A percentile compares a stretch with the other conserved stretches of the same genome.
Evolutionary conservation across 2,329 filamentous ascomycete genomes (phyloP).

Genomic region (Fusarium guadeloupense): DNA sequence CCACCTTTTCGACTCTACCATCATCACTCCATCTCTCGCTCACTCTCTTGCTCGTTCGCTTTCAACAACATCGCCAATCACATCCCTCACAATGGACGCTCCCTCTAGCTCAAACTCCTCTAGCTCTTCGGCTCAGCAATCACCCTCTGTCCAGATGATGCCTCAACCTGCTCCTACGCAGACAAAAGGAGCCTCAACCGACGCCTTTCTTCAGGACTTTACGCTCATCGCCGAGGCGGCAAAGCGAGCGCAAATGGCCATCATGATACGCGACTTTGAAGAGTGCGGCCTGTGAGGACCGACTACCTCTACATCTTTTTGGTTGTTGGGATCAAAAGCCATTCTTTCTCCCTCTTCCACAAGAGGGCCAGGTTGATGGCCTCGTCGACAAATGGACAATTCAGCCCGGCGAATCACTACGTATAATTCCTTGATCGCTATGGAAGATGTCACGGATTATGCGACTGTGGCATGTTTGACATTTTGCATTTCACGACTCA

Average conservation of each 20-base stretch:
- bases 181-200: constrained; percentile 55
- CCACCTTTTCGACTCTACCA: background rate
- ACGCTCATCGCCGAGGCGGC: constrained; percentile 91
- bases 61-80: background rate
- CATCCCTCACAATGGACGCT: constrained; percentile 45
- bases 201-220: constrained; percentile 79
- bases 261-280: constrained; percentile 87
- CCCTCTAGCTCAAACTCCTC: constrained; percentile 45
- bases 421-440: background rate
- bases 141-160: constrained; percentile 43
- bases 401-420: constrained; percentile 5
- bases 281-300: constrained; percentile 66
- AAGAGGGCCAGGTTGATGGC: background rate
- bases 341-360: background rate
- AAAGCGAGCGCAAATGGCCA: constrained; percentile 89
- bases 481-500: background rate
- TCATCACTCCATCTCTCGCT: background rate
- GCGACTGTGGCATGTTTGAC: constrained; percentile 23
- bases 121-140: constrained; percentile 45
- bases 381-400: background rate
- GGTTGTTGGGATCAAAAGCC: background rate
- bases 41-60: background rate
- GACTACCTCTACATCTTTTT: background rate
- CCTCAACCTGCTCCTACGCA: constrained; percentile 42
- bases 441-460: constrained; percentile 4